Evolutionary conservation across 2,329 filamentous ascomycete species (phyloP), one percentile per base, ranked within the genome.

Genomic region (Penicillium aurantiogriseum): DNA sequence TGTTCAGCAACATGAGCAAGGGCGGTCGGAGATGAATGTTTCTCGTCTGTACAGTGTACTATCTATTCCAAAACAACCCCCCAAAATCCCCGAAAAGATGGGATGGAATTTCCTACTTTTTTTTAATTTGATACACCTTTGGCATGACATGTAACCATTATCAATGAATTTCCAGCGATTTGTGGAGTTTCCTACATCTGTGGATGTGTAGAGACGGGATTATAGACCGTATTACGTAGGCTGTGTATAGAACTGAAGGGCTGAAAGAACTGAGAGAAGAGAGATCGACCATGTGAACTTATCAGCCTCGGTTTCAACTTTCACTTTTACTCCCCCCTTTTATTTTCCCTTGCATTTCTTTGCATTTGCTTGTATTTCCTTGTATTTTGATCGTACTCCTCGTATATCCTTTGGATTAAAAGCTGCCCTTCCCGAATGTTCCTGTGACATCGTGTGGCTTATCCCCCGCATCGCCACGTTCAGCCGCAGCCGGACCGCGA

Each of bases 1-100:
- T 92, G 54, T 92, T 92, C 72, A 81, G 81, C 59, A 89, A 87
- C 74, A 81, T 88, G 82, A 57, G 36, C 29, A 77, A 80, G 65
- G 71, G 67, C 35, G 63, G 67, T 15, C 69, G 67, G 61, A 64
- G 71, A 44, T 67, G 68, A 63, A 65, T 48, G 52, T 25, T 33
- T 51, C 29, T 45, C 45, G 43, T 52, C 31, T 69, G 60, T 62
- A 67, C 52, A 67, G 63, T 65, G 59, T 67, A 66, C 59, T 60
- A 67, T 67, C 52, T 53, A 57, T 38, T 49, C 43, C 21, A 27
- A 43, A 40, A 19, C 36, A 35, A 17, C 19, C 35, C 40, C 31
- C 46, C 39, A 36, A 54, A 53, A 56, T 48, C 46, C 43, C 44
- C 40, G 15, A 51, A 38, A 36, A 59, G 47, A 62, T 62, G 59